phyloP scores from a whole-genome alignment of 169 alveolate genomes.

The Plasmodium fragile region DNA sequence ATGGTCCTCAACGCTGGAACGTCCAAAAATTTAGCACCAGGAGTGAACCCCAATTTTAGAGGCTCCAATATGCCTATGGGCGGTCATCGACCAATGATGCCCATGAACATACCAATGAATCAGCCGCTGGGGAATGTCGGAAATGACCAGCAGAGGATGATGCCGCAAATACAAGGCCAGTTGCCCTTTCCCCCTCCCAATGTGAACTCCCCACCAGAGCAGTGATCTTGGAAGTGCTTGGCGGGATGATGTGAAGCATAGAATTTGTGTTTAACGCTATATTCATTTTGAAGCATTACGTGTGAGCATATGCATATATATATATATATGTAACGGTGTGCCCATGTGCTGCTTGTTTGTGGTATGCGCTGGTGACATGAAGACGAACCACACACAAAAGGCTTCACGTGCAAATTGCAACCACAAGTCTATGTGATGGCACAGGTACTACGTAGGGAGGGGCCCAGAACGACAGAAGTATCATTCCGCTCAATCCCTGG shows the following conservation, averaged over 20 bases:
- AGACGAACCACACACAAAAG: neutral
- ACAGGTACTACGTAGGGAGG: neutral
- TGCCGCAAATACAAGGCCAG: conserved; percentile 25
- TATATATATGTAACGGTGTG: neutral
- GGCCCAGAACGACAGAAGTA: neutral
- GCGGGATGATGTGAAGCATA: neutral
- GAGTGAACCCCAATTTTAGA: conserved; percentile 36
- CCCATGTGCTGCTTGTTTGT: neutral
- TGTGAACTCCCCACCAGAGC: conserved; percentile 12
- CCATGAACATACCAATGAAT: conserved; percentile 41
- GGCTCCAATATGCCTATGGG: conserved; percentile 16
- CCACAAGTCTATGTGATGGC: neutral
- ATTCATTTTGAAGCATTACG: neutral
- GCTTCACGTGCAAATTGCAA: neutral
- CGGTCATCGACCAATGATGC: conserved; percentile 40
- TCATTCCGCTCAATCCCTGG: neutral
- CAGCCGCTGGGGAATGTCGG: neutral
- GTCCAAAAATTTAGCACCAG: conserved; percentile 42
- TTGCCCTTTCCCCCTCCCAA: conserved; percentile 21
- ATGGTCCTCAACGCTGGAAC: conserved; percentile 24
- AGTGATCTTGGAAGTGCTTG: neutral
- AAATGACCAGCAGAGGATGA: neutral
- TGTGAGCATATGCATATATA: neutral
- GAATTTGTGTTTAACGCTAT: neutral
- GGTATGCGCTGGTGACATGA: neutral